Evolutionary conservation across 2,329 filamentous ascomycete species (phyloP).

Genomic region (Aspergillus fumigatus): DNA sequence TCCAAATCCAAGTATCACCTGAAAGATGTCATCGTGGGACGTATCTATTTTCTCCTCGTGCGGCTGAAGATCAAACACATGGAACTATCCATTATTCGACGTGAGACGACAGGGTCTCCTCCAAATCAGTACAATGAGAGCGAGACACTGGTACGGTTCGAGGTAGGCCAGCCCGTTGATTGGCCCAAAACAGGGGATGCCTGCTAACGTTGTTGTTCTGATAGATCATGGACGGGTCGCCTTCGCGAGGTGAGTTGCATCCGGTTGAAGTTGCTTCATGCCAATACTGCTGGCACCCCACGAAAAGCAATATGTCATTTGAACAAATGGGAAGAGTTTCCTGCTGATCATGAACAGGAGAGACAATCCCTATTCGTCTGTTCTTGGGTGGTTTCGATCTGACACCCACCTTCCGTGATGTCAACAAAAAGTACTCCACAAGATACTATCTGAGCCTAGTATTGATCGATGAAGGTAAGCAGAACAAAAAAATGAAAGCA

Average conservation of each 20-base stretch:
- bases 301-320: background rate
- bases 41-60: slow-evolving; percentile 97
- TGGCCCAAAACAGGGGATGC: background rate
- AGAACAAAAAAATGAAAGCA: background rate
- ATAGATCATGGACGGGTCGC: slow-evolving; percentile 98
- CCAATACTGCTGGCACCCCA: background rate
- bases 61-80: slow-evolving; percentile 99
- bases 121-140: slow-evolving; percentile 99
- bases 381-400: slow-evolving; percentile 97
- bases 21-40: slow-evolving; percentile 96
- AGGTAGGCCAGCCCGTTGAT: slow-evolving; percentile 51
- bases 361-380: slow-evolving; percentile 92
- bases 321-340: background rate
- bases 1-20: slow-evolving; percentile 99
- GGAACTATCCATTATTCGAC: slow-evolving; percentile 95
- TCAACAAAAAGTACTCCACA: slow-evolving; percentile 99
- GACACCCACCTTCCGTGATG: slow-evolving; percentile 96
- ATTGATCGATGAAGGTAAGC: slow-evolving; percentile 81
- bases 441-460: slow-evolving; percentile 96
- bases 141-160: slow-evolving; percentile 94
- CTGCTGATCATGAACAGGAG: slow-evolving; percentile 46
- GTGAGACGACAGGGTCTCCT: slow-evolving; percentile 92
- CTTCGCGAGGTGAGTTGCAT: slow-evolving; percentile 69
- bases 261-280: background rate
- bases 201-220: slow-evolving; percentile 9